These are phyloP conservation scores for Lizonia empirigonia DNA, from an alignment of 2,329 filamentous ascomycete species.

Conservation along the genomic window DNA sequence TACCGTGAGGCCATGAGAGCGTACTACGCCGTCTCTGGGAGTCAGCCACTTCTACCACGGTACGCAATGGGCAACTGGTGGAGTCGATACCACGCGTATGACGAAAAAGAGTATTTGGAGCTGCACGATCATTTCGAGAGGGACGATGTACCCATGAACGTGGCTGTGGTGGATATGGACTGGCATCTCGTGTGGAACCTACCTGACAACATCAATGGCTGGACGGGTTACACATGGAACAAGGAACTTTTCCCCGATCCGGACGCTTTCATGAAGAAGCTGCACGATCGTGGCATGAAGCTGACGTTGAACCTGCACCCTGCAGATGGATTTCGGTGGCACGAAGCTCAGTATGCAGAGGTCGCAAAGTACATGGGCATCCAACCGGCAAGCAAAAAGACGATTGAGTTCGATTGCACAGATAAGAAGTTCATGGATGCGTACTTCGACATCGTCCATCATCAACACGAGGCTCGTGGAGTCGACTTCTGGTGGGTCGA, in stretches of 20 bases:
- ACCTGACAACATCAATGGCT: constrained; percentile 52
- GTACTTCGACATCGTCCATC: constrained; percentile 64
- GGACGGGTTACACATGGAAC: constrained; percentile 69
- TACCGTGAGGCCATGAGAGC: constrained; percentile 61
- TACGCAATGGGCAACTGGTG: constrained; percentile 70
- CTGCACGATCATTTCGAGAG: constrained; percentile 63
- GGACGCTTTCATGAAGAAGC: constrained; percentile 54
- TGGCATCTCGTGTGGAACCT: constrained; percentile 62
- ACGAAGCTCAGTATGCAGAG: constrained; percentile 62
- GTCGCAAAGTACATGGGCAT: constrained; percentile 60
- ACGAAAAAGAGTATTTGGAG: constrained; percentile 59
- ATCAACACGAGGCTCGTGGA: constrained; percentile 60
- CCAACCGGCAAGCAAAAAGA: constrained; percentile 56
- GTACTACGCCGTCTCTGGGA: constrained; percentile 62
- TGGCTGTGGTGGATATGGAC: constrained; percentile 69
- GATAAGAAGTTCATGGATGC: constrained; percentile 62
- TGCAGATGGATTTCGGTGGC: constrained; percentile 61
- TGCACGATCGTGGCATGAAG: constrained; percentile 60
- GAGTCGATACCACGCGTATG: constrained; percentile 66
- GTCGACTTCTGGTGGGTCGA: constrained; percentile 72
- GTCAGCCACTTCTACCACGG: constrained; percentile 61
- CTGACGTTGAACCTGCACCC: constrained; percentile 67
- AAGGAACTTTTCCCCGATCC: constrained; percentile 64
- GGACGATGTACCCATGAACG: constrained; percentile 61
- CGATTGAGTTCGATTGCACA: constrained; percentile 63